Base-by-base conservation (phyloP, 1,139 yeast species). In the Suhomyces ambrosiae region DNA sequence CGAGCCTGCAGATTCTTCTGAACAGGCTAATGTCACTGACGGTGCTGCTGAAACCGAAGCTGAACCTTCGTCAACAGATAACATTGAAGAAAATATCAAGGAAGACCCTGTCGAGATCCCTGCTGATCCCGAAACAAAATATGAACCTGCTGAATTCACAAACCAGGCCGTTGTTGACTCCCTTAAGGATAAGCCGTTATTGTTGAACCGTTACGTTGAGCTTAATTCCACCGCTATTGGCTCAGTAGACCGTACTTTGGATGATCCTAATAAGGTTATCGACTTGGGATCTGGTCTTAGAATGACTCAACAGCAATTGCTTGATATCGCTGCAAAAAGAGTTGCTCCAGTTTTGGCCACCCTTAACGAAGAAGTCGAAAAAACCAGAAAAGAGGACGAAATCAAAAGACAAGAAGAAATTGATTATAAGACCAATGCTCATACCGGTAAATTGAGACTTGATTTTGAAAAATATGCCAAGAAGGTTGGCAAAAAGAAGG, bases 281-380 rank as follows among this genome's bases (percentile, higher is more conserved):
- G 74, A 75, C 45, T 63, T 78, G 45, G 83, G 83, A 40, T 71
- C 76, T 30, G 82, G 82, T 10, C 65, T 76, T 55, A 66, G 60
- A 40, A 65, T 77, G 67, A 72, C 81, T 27, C 80, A 76, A 49
- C 72, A 71, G 40, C 79, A 77, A 55, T 70, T 78, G 47, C 64
- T 76, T 47, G 82, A 70, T 33, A 73, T 78, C 54, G 82, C 82
- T 17, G 76, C 77, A 28, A 64, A 63, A 47, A 68, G 82, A 49
- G 79, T 78, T 27, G 77, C 79, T 17, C 83, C 83, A 3, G 74
- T 77, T 22, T 63, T 78, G 51, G 63, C 71, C 30, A 66, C 60
- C 46, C 76, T 77, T 52, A 74, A 76, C 49, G 74, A 70, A 13
- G 74, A 74, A 46, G 82, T 76, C 35, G 59, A 63, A 36, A 70